Evolutionary conservation across 345 rosid species (phyloP).

Genomic region (Trapa bicornis): DNA sequence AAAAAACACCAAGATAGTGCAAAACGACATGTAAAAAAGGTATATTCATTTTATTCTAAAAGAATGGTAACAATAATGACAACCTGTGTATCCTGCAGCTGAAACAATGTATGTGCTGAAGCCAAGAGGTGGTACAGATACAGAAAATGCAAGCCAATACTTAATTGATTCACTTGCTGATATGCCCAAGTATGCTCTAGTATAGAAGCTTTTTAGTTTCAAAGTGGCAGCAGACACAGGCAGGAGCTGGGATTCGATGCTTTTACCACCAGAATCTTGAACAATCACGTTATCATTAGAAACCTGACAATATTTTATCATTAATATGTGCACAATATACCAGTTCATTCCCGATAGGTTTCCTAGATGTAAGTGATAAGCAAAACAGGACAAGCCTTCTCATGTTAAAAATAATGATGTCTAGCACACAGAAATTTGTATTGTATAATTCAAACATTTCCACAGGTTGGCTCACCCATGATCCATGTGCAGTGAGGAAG

Average conservation of each 20-base stretch:
- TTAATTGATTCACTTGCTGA: conserved; percentile 34
- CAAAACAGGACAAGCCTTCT: neutral
- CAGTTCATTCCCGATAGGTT: neutral
- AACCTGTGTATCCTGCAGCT: conserved; percentile 52
- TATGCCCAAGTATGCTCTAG: conserved; percentile 61
- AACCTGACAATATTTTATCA: conserved; percentile 30
- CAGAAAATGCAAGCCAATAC: conserved; percentile 79
- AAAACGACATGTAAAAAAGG: no score
- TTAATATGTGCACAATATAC: neutral
- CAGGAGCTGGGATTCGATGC: conserved; percentile 64
- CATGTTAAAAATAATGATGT: neutral
- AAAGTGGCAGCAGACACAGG: conserved; percentile 49
- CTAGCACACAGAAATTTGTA: neutral
- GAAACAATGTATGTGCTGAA: conserved; percentile 67
- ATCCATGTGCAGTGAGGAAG: neutral
- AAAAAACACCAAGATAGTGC: no score
- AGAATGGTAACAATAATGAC: neutral
- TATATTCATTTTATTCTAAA: neutral
- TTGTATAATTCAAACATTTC: neutral
- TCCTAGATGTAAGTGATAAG: neutral
- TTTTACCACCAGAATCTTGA: conserved; percentile 57
- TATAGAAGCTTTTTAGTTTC: conserved; percentile 41
- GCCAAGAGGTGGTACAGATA: conserved; percentile 82
- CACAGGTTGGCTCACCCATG: neutral
- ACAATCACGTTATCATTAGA: conserved; percentile 41